Conservation (phyloP, 768 basidiomycete species). For the Rhodotorula diobovata region DNA sequence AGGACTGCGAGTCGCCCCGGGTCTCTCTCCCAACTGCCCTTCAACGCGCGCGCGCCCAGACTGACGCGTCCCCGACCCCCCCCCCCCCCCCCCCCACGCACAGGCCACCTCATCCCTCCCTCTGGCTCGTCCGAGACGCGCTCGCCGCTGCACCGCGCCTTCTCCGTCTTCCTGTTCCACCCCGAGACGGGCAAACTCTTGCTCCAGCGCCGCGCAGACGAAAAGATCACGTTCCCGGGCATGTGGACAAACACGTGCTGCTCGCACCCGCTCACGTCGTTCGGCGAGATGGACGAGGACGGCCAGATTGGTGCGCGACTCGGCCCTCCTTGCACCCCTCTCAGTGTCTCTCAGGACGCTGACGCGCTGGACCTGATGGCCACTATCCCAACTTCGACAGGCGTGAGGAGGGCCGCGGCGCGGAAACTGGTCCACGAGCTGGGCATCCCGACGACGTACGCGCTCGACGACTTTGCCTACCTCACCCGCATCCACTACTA, state of each 20-base stretch:
- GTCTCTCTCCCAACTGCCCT: background rate
- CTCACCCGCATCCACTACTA: constrained; percentile 95
- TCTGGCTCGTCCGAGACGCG: constrained; percentile 60
- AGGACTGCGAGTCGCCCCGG: constrained; percentile 66
- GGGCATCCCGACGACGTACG: constrained; percentile 74
- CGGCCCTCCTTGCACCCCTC: no score
- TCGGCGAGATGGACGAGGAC: constrained; percentile 77
- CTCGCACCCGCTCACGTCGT: constrained; percentile 71
- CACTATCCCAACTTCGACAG: no score
- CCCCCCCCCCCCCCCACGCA: background rate
- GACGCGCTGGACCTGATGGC: background rate
- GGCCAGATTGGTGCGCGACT: constrained; percentile 55
- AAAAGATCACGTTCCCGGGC: constrained; percentile 98
- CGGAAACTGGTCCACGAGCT: constrained; percentile 95
- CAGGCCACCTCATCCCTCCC: constrained; percentile 96
- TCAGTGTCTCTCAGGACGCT: background rate
- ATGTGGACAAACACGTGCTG: constrained; percentile 99
- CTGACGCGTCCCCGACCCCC: background rate
- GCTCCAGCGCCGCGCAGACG: constrained; percentile 89
- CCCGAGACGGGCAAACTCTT: constrained; percentile 89
- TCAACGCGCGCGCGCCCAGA: background rate
- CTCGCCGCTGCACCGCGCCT: constrained; percentile 92
- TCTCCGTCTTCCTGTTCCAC: constrained; percentile 94
- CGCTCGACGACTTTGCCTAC: constrained; percentile 82
- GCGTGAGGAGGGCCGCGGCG: constrained; percentile 83